phyloP scores from a whole-genome alignment of 1,284 basidiomycete species.

The Irpex lacteus region DNA sequence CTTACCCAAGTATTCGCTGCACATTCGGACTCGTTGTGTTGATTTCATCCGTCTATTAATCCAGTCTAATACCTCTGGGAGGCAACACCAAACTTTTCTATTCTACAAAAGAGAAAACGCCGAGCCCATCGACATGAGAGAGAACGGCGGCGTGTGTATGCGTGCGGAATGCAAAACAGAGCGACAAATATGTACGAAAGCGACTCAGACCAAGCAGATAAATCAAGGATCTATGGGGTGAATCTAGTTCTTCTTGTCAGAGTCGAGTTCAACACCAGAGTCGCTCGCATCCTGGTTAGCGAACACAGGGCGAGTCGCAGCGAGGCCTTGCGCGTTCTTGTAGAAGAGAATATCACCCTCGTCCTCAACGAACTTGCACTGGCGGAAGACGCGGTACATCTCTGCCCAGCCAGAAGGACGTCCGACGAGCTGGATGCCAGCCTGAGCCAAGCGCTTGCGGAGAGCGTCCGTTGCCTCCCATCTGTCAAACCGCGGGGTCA shows the following conservation, averaged over 20 bases:
- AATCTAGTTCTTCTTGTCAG: constrained; percentile 40
- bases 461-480: constrained; percentile 94
- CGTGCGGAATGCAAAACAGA: background rate
- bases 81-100: background rate
- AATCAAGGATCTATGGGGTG: background rate
- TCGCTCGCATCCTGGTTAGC: constrained; percentile 69
- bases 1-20: too few relatives aligned
- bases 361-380: constrained; percentile 93
- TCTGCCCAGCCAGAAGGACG: constrained; percentile 77
- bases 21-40: too few relatives aligned
- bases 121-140: background rate
- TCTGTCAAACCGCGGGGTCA: constrained; percentile 27
- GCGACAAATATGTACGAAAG: background rate
- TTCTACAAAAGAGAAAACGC: background rate
- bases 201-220: background rate
- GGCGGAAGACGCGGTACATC: constrained; percentile 68
- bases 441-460: constrained; percentile 71
- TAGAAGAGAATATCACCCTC: constrained; percentile 90
- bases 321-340: constrained; percentile 84
- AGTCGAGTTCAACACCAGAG: constrained; percentile 81
- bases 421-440: constrained; percentile 61
- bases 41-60: background rate
- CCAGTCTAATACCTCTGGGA: background rate
- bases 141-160: too few relatives aligned
- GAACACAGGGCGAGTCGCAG: constrained; percentile 64